phyloP scores from a whole-genome alignment of 139 green algal genomes.

The Spirogloea muscicola region DNA sequence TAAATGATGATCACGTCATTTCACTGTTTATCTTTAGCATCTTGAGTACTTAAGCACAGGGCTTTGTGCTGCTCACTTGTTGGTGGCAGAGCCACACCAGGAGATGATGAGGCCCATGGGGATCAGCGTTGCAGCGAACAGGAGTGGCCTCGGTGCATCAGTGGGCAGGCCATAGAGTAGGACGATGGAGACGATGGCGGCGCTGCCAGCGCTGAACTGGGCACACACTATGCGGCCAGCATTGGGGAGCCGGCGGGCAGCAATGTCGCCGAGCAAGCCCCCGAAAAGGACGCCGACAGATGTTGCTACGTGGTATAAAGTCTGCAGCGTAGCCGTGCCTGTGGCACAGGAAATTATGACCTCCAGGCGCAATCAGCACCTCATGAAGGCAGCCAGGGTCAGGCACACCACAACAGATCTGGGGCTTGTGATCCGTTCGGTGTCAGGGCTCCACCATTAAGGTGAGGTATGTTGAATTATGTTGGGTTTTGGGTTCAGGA shows the following conservation, averaged over 20 bases:
- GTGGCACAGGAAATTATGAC: too few relatives aligned
- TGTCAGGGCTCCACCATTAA: too few relatives aligned
- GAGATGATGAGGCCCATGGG: slow-evolving; percentile 37
- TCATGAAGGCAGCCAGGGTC: too few relatives aligned
- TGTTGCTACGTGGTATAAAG: slow-evolving; percentile 10
- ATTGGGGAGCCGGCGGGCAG: slow-evolving; percentile 11
- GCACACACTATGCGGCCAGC: slow-evolving; percentile 37
- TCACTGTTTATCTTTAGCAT: too few relatives aligned
- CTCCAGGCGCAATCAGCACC: too few relatives aligned
- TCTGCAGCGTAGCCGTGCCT: slow-evolving; percentile 43
- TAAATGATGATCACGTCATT: too few relatives aligned
- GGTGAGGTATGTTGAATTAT: too few relatives aligned
- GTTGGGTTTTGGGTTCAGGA: too few relatives aligned
- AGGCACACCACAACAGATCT: too few relatives aligned
- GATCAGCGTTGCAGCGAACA: slow-evolving; percentile 16
- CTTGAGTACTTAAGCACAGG: too few relatives aligned
- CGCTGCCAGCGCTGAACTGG: slow-evolving; percentile 36
- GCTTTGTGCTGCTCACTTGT: too few relatives aligned
- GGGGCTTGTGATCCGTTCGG: too few relatives aligned
- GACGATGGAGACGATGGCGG: slow-evolving; percentile 18
- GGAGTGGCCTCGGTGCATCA: neutral
- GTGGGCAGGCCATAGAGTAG: slow-evolving; percentile 25
- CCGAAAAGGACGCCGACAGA: slow-evolving; percentile 39
- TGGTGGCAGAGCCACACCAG: slow-evolving; percentile 30
- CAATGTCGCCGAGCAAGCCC: slow-evolving; percentile 41